phyloP scores from a whole-genome alignment of 202 grass and related monocot genomes.

The Musa balbisiana region DNA sequence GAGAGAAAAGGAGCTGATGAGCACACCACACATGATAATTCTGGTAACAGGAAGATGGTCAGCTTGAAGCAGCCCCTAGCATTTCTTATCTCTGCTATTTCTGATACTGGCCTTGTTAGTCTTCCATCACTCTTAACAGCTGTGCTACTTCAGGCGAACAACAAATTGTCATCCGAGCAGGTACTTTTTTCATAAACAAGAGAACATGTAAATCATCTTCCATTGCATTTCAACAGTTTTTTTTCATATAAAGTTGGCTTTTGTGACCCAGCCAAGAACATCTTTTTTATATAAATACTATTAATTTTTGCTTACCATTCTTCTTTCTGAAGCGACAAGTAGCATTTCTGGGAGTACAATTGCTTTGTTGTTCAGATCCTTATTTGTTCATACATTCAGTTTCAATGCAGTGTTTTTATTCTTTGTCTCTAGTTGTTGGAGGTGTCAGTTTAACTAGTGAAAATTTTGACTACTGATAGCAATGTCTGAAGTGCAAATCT shows the following conservation, averaged over 20 bases:
- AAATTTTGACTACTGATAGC: too few relatives aligned
- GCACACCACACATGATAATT: constrained; percentile 23
- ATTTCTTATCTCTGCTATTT: constrained; percentile 86
- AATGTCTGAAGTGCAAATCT: too few relatives aligned
- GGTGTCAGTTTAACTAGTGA: too few relatives aligned
- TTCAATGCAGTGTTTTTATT: too few relatives aligned
- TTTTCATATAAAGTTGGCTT: not conserved
- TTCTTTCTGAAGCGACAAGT: not conserved
- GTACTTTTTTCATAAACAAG: constrained; percentile 34
- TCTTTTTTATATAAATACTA: not conserved
- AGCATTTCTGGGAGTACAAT: not conserved
- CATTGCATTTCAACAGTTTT: constrained; percentile 12
- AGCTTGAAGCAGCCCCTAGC: constrained; percentile 62
- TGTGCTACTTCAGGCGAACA: constrained; percentile 94
- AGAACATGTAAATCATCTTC: not conserved
- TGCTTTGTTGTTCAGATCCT: not conserved
- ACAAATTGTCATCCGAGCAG: constrained; percentile 87
- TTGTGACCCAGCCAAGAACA: not conserved
- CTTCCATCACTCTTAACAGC: constrained; percentile 90
- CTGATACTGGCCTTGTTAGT: constrained; percentile 91
- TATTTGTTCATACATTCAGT: not conserved
- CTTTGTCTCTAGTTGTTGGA: too few relatives aligned
- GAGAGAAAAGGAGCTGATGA: constrained; percentile 42
- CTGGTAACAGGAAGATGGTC: constrained; percentile 40
- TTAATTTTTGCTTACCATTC: not conserved